Evolutionary conservation across 164 flowering plant species (phyloP).

Genomic region (Stephania yunnanensis): DNA sequence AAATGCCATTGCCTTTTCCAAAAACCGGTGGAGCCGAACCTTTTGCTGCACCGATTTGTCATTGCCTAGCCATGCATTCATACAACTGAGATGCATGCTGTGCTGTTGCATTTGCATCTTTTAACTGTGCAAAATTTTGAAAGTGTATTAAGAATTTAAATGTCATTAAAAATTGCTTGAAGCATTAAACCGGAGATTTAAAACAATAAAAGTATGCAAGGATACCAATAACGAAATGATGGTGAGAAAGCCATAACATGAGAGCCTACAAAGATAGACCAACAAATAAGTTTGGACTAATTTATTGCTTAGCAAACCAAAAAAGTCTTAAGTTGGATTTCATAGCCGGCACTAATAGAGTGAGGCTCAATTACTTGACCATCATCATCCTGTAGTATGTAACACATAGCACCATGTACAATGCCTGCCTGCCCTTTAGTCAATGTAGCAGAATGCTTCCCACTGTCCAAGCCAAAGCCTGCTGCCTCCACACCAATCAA

Average conservation of each 20-base stretch:
- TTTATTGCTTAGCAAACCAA: background rate
- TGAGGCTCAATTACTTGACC: conserved; percentile 94
- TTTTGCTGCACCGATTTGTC: conserved; percentile 12
- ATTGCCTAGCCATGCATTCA: background rate
- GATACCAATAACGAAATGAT: background rate
- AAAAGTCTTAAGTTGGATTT: background rate
- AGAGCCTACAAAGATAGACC: background rate
- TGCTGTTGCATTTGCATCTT: background rate
- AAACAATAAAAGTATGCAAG: background rate
- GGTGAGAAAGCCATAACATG: background rate
- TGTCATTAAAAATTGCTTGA: background rate
- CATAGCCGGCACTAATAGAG: conserved; percentile 91
- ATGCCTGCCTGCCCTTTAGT: conserved; percentile 83
- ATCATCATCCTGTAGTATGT: conserved; percentile 78
- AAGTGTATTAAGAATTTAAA: too few species aligned
- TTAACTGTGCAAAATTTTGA: background rate
- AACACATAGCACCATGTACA: conserved; percentile 87
- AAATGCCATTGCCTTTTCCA: background rate
- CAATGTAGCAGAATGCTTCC: conserved; percentile 87
- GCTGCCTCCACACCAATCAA: conserved; percentile 93
- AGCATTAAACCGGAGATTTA: background rate
- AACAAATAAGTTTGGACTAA: background rate
- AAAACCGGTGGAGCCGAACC: background rate
- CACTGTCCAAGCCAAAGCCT: conserved; percentile 85
- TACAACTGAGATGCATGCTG: background rate